phyloP scores from a whole-genome alignment of 805 yeast genomes.

The Yarrowia hollandica region DNA sequence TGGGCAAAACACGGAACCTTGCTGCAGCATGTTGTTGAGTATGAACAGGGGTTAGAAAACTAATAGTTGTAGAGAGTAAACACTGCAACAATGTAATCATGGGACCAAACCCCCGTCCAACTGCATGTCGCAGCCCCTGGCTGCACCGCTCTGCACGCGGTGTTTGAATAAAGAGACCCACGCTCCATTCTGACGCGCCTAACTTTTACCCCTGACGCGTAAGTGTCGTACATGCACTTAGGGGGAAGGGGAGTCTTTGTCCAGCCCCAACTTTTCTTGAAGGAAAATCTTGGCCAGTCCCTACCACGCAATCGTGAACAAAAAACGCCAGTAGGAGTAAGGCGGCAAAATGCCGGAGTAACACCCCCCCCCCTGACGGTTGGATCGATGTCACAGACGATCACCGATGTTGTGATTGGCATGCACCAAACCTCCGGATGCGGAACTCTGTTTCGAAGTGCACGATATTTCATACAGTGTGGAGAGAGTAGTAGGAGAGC shows the following conservation, averaged over 20 bases:
- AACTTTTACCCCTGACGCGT: slow-evolving; percentile 28
- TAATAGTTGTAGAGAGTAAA: not conserved
- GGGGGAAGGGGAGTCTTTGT: not conserved
- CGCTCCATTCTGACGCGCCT: not conserved
- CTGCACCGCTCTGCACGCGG: not conserved
- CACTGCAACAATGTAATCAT: too few relatives aligned
- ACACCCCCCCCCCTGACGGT: not conserved
- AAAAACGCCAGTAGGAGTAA: too few relatives aligned
- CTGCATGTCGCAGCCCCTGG: too few relatives aligned
- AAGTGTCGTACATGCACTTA: not conserved
- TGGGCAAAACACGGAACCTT: too few relatives aligned
- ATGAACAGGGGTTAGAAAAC: not conserved
- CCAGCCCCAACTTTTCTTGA: too few relatives aligned
- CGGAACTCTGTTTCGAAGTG: slow-evolving; percentile 16
- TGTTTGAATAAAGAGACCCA: not conserved
- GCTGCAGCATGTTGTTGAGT: not conserved
- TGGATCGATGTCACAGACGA: not conserved
- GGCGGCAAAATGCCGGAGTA: too few relatives aligned
- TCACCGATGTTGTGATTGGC: slow-evolving; percentile 21
- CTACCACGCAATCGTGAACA: too few relatives aligned
- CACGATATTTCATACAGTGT: too few relatives aligned
- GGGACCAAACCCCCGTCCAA: too few relatives aligned
- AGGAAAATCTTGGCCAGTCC: too few relatives aligned
- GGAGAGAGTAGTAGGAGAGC: too few relatives aligned
- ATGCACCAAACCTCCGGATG: slow-evolving; percentile 22